Evolutionary conservation across 2,329 filamentous ascomycete species (phyloP).

Genomic region (Pseudodiploospora longispora): DNA sequence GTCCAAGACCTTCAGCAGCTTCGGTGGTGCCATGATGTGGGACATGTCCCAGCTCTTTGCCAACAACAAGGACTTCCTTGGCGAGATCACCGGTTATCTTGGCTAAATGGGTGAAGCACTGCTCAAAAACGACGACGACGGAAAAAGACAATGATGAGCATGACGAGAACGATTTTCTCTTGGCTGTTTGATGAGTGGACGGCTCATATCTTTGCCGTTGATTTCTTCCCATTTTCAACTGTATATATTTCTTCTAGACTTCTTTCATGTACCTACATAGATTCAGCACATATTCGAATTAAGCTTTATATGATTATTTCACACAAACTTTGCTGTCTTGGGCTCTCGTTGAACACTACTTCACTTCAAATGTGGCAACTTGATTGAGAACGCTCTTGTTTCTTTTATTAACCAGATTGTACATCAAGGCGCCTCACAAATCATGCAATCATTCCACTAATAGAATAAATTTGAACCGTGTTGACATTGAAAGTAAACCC

Average conservation of each 20-base stretch:
- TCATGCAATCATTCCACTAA: too few species aligned
- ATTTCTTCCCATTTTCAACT: neutral
- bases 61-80: slow-evolving; percentile 47
- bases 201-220: neutral
- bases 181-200: slow-evolving; percentile 2
- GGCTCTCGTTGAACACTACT: too few species aligned
- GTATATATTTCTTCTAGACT: neutral
- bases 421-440: too few species aligned
- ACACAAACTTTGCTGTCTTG: too few species aligned
- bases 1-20: slow-evolving; percentile 46
- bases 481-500: neutral
- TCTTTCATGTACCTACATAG: too few species aligned
- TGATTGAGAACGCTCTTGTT: too few species aligned
- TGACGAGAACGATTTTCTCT: neutral
- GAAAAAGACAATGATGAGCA: neutral
- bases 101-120: slow-evolving; percentile 5
- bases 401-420: too few species aligned
- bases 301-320: too few species aligned
- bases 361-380: too few species aligned
- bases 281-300: too few species aligned
- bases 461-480: too few species aligned
- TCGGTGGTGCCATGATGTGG: slow-evolving; percentile 64
- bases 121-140: too few species aligned
- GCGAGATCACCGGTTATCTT: slow-evolving; percentile 31
- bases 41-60: slow-evolving; percentile 53